Conservation (phyloP, 495 filamentous ascomycete genomes). For the Neurospora pannonica region DNA sequence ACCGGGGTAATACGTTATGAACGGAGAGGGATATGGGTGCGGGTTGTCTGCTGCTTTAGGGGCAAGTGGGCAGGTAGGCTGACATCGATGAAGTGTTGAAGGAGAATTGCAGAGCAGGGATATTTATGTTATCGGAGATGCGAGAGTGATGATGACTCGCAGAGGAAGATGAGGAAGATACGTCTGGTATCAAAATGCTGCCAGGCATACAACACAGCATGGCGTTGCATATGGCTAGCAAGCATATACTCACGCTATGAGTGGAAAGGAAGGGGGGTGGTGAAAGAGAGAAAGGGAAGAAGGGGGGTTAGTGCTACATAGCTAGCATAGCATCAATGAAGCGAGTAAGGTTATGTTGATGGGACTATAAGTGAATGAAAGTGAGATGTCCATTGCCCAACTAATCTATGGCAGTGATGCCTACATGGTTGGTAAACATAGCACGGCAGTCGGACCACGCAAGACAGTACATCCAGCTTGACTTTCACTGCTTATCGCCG, state of each 20-base stretch:
- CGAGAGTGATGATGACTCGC: neutral
- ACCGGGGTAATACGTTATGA: neutral
- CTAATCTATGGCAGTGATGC: too few species aligned
- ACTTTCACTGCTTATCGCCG: neutral
- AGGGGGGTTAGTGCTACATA: neutral
- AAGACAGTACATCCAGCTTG: neutral
- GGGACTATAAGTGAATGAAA: neutral
- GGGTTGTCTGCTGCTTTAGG: neutral
- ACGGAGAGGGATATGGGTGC: neutral
- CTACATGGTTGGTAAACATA: too few species aligned
- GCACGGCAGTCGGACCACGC: neutral
- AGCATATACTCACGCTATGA: neutral
- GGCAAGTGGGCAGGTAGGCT: neutral
- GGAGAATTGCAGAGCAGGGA: neutral
- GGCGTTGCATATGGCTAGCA: neutral
- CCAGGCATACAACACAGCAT: neutral
- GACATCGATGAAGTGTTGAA: neutral
- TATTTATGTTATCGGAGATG: neutral
- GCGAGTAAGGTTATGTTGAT: neutral
- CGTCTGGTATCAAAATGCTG: neutral
- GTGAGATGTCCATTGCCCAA: too few species aligned
- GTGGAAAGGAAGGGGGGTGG: neutral
- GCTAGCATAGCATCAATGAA: neutral
- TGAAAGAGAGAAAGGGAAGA: neutral
- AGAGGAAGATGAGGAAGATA: neutral